Evolutionary conservation across 108 stramenopile genomes (phyloP).

Genomic region (Skeletonema menzelii): DNA sequence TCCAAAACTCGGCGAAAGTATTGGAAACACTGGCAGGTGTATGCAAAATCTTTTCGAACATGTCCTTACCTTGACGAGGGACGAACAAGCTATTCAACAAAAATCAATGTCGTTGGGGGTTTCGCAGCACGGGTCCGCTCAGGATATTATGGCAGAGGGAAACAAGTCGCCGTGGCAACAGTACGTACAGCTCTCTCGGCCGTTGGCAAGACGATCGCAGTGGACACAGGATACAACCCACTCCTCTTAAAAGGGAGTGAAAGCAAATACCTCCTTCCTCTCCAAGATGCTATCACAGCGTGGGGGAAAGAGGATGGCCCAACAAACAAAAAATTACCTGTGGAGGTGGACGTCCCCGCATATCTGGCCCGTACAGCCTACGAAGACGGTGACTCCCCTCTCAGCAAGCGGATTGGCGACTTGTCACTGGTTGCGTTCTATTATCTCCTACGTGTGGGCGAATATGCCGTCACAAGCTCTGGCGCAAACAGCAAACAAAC

Average conservation of each 20-base stretch:
- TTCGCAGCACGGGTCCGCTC: background rate
- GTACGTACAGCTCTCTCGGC: conserved; percentile 5
- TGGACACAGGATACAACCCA: conserved; percentile 1
- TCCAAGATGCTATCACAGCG: background rate
- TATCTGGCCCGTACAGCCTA: background rate
- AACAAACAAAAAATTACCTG: conserved; percentile 11
- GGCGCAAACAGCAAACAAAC: conserved; percentile 5
- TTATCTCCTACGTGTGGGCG: conserved; percentile 10
- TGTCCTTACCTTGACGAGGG: conserved; percentile 8
- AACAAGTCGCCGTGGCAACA: conserved; percentile 10
- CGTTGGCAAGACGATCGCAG: conserved; percentile 13
- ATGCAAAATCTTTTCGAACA: background rate
- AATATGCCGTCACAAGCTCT: conserved; percentile 5
- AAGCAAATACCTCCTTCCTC: background rate
- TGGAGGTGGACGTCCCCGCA: conserved; percentile 10
- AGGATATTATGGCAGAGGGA: background rate
- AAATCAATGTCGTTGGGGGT: background rate
- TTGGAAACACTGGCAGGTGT: background rate
- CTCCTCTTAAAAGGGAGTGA: background rate
- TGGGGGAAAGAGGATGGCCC: conserved; percentile 14
- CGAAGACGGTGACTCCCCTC: background rate
- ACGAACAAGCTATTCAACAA: background rate
- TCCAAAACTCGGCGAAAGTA: conserved; percentile 8
- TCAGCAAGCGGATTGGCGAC: background rate
- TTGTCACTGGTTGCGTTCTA: conserved; percentile 7